Percentiles rank a stretch among this genome's conserved stretches.
Conservation (phyloP, 2,329 filamentous ascomycete species). For the Trichoderma sp. region DNA sequence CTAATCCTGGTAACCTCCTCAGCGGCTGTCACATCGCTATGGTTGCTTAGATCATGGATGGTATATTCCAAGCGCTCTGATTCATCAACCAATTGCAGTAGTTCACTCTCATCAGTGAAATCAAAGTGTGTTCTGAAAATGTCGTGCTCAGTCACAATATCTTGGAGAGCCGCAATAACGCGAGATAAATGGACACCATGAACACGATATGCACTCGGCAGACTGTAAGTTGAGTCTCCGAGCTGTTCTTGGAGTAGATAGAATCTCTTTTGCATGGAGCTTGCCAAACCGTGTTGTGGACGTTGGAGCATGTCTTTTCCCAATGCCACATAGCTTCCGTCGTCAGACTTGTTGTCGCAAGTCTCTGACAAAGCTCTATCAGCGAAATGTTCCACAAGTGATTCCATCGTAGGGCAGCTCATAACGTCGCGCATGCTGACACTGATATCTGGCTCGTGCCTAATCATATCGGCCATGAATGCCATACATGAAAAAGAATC, state of each 20-base stretch:
- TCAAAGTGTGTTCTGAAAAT: not conserved
- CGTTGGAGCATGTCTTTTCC: not conserved
- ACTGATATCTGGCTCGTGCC: not conserved
- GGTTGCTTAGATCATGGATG: not conserved
- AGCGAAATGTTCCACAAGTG: not conserved
- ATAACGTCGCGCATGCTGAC: not conserved
- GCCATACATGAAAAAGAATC: not conserved
- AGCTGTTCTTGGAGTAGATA: not conserved
- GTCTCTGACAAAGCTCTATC: not conserved
- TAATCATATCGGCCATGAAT: not conserved
- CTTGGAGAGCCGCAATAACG: not conserved
- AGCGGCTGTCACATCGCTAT: not conserved
- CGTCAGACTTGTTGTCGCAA: not conserved
- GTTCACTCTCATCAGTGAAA: not conserved
- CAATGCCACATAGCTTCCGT: not conserved
- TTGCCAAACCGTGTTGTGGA: not conserved
- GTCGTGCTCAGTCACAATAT: not conserved
- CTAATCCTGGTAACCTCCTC: not conserved
- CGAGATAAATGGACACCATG: not conserved
- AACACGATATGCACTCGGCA: not conserved
- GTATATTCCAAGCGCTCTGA: not conserved
- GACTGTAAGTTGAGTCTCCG: not conserved
- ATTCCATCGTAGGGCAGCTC: not conserved
- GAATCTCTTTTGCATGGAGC: not conserved
- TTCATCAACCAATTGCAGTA: not conserved